Percentiles rank a stretch among this genome's conserved stretches.
Conservation (phyloP, 2,329 filamentous ascomycete genomes). For the Rutstroemia sydowiana region DNA sequence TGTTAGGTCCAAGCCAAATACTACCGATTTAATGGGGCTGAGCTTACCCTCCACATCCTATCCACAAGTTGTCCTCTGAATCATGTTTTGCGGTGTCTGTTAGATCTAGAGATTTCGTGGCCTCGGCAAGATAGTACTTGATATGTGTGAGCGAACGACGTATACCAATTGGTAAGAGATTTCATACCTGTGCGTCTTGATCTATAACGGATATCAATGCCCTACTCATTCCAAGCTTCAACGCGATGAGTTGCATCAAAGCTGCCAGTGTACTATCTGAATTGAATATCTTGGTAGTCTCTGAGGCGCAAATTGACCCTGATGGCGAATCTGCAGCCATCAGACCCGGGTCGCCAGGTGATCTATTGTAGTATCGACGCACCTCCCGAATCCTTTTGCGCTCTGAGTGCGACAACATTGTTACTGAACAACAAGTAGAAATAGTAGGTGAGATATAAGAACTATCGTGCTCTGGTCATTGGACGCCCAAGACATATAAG, state of each 20-base stretch:
- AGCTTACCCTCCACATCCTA: constrained; percentile 11
- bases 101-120: constrained; percentile 35
- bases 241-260: constrained; percentile 40
- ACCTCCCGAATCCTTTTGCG: constrained; percentile 8
- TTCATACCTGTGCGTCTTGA: constrained; percentile 14
- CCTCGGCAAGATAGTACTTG: constrained; percentile 43
- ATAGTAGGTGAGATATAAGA: neutral
- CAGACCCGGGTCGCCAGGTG: constrained; percentile 1
- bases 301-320: neutral
- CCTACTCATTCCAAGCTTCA: constrained; percentile 37
- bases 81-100: constrained; percentile 10
- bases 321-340: neutral
- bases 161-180: neutral
- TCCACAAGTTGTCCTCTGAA: constrained; percentile 10
- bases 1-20: neutral
- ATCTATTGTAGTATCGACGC: constrained; percentile 7
- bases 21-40: neutral
- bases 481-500: too few relatives aligned
- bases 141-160: neutral
- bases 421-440: neutral
- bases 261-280: constrained; percentile 36
- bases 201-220: constrained; percentile 40
- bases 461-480: too few relatives aligned
- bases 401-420: constrained; percentile 2
- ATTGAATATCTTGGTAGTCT: constrained; percentile 6